Conservation (phyloP, 129 eudicot species). For the Sambucus nigra region DNA sequence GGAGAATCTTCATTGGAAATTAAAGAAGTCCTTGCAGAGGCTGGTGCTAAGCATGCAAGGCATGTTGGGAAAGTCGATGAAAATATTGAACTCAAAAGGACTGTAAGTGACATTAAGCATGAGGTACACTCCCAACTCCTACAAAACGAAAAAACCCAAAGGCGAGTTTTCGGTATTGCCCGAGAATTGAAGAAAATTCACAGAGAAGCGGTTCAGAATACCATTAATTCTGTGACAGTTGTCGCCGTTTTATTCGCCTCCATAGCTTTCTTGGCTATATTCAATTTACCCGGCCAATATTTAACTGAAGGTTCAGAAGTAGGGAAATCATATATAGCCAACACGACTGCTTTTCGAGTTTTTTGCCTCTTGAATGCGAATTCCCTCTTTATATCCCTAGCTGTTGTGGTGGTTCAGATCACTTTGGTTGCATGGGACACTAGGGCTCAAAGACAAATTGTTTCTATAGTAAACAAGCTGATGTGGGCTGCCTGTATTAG, state of each 20-base stretch:
- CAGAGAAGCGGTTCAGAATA: conserved; percentile 86
- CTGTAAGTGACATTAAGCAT: conserved; percentile 87
- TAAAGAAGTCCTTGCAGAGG: conserved; percentile 56
- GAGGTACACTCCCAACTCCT: conserved; percentile 90
- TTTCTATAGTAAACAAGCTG: conserved; percentile 73
- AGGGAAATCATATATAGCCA: conserved; percentile 52
- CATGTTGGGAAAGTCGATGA: conserved; percentile 64
- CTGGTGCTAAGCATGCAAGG: conserved; percentile 76
- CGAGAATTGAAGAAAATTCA: conserved; percentile 81
- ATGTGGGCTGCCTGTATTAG: conserved; percentile 95
- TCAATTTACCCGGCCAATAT: conserved; percentile 78
- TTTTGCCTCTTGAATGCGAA: conserved; percentile 72
- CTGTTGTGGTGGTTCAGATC: conserved; percentile 91
- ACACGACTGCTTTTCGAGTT: conserved; percentile 51
- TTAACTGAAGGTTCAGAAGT: conserved; percentile 23
- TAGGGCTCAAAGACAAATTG: conserved; percentile 74
- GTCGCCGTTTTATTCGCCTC: conserved; percentile 90
- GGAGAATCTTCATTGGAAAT: conserved; percentile 67
- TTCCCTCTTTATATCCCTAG: conserved; percentile 75
- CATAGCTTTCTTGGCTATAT: conserved; percentile 84
- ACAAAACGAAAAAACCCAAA: conserved; percentile 84
- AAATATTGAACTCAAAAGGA: conserved; percentile 65
- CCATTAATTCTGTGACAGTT: conserved; percentile 84
- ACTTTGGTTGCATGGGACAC: conserved; percentile 96
- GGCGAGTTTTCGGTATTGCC: conserved; percentile 85